Percentiles rank a stretch among this genome's conserved stretches.
phyloP scores from a whole-genome alignment of 148 eudicot genomes.

The Rhododendron mucronatum region DNA sequence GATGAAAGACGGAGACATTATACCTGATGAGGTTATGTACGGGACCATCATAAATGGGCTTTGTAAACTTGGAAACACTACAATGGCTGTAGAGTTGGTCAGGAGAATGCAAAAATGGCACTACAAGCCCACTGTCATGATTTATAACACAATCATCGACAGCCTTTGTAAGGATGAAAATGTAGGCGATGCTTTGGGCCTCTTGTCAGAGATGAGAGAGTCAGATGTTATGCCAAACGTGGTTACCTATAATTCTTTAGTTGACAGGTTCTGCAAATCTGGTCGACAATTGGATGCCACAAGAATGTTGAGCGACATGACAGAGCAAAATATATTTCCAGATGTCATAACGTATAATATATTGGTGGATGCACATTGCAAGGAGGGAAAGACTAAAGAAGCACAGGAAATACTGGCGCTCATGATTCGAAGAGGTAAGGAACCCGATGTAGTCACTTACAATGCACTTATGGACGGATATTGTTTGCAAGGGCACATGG shows the following conservation, averaged over 20 bases:
- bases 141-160: constrained; percentile 1
- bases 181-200: constrained; percentile 1
- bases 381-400: too few relatives aligned
- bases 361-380: too few relatives aligned
- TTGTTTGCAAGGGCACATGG: constrained; percentile 17
- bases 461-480: constrained; percentile 20
- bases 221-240: not conserved
- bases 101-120: constrained; percentile 1
- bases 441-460: constrained; percentile 10
- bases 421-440: constrained; percentile 15
- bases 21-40: constrained; percentile 4
- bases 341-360: too few relatives aligned
- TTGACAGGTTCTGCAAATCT: too few relatives aligned
- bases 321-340: too few relatives aligned
- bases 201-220: not conserved
- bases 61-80: constrained; percentile 11
- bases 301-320: too few relatives aligned
- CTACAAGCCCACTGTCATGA: not conserved
- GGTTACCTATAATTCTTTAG: too few relatives aligned
- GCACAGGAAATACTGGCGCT: too few relatives aligned
- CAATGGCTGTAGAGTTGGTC: not conserved
- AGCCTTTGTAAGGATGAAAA: constrained; percentile 9
- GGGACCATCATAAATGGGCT: constrained; percentile 14
- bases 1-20: not conserved
- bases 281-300: too few relatives aligned